Conservation (phyloP, 2,329 filamentous ascomycete genomes). For the Fusarium sp. region DNA sequence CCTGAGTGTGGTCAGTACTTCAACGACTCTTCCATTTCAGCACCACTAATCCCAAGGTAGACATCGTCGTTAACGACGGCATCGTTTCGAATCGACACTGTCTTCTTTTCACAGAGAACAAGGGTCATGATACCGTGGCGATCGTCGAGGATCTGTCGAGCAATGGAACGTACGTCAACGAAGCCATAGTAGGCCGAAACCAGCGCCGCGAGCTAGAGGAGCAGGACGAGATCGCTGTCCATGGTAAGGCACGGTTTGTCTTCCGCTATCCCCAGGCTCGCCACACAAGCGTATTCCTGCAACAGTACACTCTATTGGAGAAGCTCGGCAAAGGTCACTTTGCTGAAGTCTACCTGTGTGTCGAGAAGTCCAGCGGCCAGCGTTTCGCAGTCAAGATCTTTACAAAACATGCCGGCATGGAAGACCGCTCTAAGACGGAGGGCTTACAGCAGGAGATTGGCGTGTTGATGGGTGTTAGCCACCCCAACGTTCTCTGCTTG, state of each 20-base stretch:
- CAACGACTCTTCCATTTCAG: neutral
- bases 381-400: constrained; percentile 95
- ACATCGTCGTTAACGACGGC: constrained; percentile 77
- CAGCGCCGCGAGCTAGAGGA: constrained; percentile 88
- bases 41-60: constrained; percentile 46
- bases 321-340: constrained; percentile 96
- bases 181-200: constrained; percentile 89
- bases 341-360: constrained; percentile 89
- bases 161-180: constrained; percentile 97
- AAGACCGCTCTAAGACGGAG: constrained; percentile 84
- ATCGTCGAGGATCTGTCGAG: constrained; percentile 92
- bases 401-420: constrained; percentile 81
- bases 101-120: constrained; percentile 70
- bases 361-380: constrained; percentile 83
- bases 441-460: constrained; percentile 95
- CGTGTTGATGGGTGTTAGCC: constrained; percentile 95
- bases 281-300: constrained; percentile 78
- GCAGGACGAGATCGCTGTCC: constrained; percentile 87
- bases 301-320: constrained; percentile 85
- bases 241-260: constrained; percentile 85
- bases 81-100: constrained; percentile 90
- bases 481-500: constrained; percentile 89
- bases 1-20: constrained; percentile 82
- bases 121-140: constrained; percentile 68
- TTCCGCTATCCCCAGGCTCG: constrained; percentile 87